Percentiles rank a stretch among this genome's conserved stretches.
Evolutionary conservation across 2,329 filamentous ascomycete genomes (phyloP).

Genomic region (Microsporum ferrugineum): DNA sequence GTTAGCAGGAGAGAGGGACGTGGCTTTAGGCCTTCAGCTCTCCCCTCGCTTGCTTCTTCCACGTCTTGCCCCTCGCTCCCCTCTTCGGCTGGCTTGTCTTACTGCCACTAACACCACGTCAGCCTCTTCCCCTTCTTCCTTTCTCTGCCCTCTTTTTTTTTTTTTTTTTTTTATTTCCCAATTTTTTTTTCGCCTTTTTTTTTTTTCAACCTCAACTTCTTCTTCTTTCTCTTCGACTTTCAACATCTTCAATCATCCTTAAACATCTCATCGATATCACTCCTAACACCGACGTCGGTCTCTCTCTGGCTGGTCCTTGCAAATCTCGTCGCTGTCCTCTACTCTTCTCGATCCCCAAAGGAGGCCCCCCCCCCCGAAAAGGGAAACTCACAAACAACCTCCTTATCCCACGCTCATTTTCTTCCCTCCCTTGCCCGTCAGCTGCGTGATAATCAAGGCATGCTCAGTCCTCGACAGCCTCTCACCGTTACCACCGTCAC

Average conservation of each 20-base stretch:
- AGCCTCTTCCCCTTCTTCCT: background rate
- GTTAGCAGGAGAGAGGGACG: background rate
- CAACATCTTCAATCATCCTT: background rate
- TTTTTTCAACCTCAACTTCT: slow-evolving; percentile 2
- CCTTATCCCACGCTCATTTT: background rate
- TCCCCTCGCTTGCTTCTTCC: background rate
- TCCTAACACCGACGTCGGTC: slow-evolving; percentile 3
- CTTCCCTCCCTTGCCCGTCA: slow-evolving; percentile 11
- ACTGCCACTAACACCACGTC: slow-evolving; percentile 8
- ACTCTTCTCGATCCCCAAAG: background rate
- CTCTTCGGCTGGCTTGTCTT: background rate
- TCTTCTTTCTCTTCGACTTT: background rate
- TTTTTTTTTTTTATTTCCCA: background rate
- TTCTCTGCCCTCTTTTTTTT: background rate
- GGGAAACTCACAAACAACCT: background rate
- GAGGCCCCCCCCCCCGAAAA: background rate
- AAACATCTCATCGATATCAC: slow-evolving; percentile 5
- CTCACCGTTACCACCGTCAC: background rate
- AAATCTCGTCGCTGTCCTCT: background rate
- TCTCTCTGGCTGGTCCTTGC: slow-evolving; percentile 16
- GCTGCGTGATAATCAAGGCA: slow-evolving; percentile 12
- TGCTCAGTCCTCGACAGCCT: background rate
- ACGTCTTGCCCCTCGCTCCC: background rate
- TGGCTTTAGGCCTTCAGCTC: background rate
- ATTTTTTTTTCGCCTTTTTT: background rate